These are phyloP conservation scores for Zarea fungicola DNA, from an alignment of 2,329 filamentous ascomycete genomes.

Conservation along the genomic window DNA sequence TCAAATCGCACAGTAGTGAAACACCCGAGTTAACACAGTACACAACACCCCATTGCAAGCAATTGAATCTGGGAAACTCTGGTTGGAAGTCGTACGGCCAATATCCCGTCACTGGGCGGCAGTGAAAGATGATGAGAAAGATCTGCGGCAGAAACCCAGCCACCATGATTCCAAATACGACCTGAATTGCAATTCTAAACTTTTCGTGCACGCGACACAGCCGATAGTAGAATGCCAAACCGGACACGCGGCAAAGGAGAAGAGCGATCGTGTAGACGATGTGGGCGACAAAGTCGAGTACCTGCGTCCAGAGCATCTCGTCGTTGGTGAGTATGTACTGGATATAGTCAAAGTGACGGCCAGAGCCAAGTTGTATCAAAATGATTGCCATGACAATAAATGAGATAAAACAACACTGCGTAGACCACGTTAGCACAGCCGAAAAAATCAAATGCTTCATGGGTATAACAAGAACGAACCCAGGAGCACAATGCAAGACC, in stretches of 20 bases:
- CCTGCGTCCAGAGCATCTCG: conserved; percentile 37
- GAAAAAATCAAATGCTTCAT: neutral
- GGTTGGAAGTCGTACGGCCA: conserved; percentile 48
- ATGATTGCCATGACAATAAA: conserved; percentile 38
- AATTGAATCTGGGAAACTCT: conserved; percentile 34
- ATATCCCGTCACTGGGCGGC: conserved; percentile 42
- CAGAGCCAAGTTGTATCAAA: conserved; percentile 43
- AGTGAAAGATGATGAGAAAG: conserved; percentile 47
- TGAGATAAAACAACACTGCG: conserved; percentile 31
- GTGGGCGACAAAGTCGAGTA: conserved; percentile 46
- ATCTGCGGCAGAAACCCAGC: conserved; percentile 43
- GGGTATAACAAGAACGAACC: conserved; percentile 22
- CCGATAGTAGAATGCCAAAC: conserved; percentile 46
- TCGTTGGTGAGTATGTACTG: conserved; percentile 40
- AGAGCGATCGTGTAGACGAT: conserved; percentile 47
- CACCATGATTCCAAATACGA: conserved; percentile 32
- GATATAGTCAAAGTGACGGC: conserved; percentile 40
- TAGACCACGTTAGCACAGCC: conserved; percentile 9
- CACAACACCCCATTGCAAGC: conserved; percentile 45
- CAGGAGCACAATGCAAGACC: conserved; percentile 29
- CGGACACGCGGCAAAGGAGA: conserved; percentile 45
- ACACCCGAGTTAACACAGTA: conserved; percentile 46
- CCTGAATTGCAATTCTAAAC: conserved; percentile 31
- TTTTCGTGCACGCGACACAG: conserved; percentile 34
- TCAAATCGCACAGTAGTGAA: conserved; percentile 44